Conservation (phyloP, 2,329 filamentous ascomycete genomes). For the Amphichorda felina region DNA sequence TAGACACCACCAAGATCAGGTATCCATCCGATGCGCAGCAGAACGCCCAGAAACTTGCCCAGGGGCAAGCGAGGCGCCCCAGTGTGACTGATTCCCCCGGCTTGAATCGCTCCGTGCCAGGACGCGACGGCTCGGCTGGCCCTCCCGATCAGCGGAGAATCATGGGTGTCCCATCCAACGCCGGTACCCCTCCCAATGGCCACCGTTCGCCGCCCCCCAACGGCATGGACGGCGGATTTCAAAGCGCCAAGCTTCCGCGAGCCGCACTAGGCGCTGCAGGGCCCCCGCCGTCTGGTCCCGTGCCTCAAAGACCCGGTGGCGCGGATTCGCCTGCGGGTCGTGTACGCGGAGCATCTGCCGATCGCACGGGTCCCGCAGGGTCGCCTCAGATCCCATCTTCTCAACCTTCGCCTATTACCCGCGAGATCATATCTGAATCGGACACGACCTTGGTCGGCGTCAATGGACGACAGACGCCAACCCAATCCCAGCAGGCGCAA, state of each 20-base stretch:
- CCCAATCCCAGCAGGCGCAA: conserved; percentile 25
- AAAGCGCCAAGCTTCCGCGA: conserved; percentile 20
- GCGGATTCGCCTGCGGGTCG: conserved; percentile 28
- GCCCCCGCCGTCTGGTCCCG: conserved; percentile 42
- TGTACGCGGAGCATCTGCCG: conserved; percentile 35
- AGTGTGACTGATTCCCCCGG: conserved; percentile 24
- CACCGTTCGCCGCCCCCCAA: conserved; percentile 25
- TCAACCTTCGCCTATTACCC: conserved; percentile 23
- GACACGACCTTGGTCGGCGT: conserved; percentile 37
- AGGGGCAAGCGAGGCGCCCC: conserved; percentile 24
- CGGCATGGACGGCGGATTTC: conserved; percentile 23
- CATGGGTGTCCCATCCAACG: conserved; percentile 22
- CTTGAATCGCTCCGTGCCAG: conserved; percentile 22
- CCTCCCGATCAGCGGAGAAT: conserved; percentile 33
- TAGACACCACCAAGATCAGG: conserved; percentile 92
- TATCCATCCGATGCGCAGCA: conserved; percentile 64
- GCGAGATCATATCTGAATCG: conserved; percentile 13
- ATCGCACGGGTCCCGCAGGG: conserved; percentile 23
- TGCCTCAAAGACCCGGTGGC: conserved; percentile 33
- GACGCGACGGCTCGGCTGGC: conserved; percentile 40
- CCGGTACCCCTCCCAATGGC: conserved; percentile 27
- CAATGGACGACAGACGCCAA: conserved; percentile 55
- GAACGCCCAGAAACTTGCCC: conserved; percentile 23
- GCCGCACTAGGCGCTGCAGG: conserved; percentile 27
- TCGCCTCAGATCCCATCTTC: conserved; percentile 21